phyloP scores from a whole-genome alignment of 2,329 filamentous ascomycete species.

The Xylariaceae sp. region DNA sequence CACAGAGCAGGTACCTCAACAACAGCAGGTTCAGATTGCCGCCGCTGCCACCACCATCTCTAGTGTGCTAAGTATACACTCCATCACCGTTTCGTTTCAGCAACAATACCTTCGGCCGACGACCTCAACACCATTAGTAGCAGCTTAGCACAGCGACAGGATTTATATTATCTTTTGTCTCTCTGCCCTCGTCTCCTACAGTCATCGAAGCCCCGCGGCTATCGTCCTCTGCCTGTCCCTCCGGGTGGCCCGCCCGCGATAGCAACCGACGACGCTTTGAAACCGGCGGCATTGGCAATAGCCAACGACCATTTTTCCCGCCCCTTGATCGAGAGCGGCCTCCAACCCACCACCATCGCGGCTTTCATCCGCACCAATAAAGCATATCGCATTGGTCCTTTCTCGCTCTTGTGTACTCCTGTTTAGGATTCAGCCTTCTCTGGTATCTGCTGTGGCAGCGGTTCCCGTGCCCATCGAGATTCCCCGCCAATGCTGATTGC shows the following conservation, averaged over 20 bases:
- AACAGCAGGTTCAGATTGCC: constrained; percentile 7
- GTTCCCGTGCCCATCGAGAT: constrained; percentile 14
- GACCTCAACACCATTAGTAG: not conserved
- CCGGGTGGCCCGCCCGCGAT: constrained; percentile 14
- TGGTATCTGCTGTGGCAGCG: constrained; percentile 8
- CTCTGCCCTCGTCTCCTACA: not conserved
- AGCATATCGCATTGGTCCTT: not conserved
- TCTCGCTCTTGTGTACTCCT: not conserved
- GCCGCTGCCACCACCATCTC: not conserved
- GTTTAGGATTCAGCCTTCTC: not conserved
- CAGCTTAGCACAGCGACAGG: not conserved
- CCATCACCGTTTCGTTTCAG: not conserved
- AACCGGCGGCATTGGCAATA: constrained; percentile 10
- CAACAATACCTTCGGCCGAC: not conserved
- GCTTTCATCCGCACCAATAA: constrained; percentile 13
- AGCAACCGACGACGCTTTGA: constrained; percentile 8
- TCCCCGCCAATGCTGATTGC: constrained; percentile 20
- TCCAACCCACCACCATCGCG: constrained; percentile 10
- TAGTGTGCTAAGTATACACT: constrained; percentile 5
- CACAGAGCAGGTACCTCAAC: not conserved
- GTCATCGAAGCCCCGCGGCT: not conserved
- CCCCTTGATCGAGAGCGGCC: constrained; percentile 13
- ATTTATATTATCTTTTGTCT: not conserved
- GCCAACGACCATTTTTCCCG: constrained; percentile 11
- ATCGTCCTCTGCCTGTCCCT: constrained; percentile 6